Conservation (phyloP, 2,329 filamentous ascomycete species). For the Ampelomyces quisqualis region DNA sequence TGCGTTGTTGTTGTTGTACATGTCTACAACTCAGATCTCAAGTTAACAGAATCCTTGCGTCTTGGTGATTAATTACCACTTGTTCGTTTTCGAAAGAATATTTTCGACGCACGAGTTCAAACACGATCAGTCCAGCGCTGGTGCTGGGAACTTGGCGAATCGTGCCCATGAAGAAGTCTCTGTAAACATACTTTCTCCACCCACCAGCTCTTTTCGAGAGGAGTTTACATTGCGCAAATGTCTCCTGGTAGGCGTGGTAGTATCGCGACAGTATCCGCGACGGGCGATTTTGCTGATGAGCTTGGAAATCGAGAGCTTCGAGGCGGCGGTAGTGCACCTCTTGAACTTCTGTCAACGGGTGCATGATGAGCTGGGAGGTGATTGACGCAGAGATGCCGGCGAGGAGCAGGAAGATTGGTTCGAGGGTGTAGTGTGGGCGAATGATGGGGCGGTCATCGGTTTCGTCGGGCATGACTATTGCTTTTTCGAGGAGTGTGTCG, state of each 20-base stretch:
- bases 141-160: slow-evolving; percentile 75
- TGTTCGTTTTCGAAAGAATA: slow-evolving; percentile 65
- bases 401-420: slow-evolving; percentile 69
- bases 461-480: slow-evolving; percentile 22
- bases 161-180: slow-evolving; percentile 71
- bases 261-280: slow-evolving; percentile 58
- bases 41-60: slow-evolving; percentile 68
- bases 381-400: slow-evolving; percentile 70
- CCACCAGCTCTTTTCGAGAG: slow-evolving; percentile 61
- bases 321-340: slow-evolving; percentile 71
- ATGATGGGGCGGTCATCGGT: slow-evolving; percentile 54
- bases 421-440: slow-evolving; percentile 71
- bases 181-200: slow-evolving; percentile 65
- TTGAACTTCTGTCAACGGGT: slow-evolving; percentile 70
- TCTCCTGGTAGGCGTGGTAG: slow-evolving; percentile 70
- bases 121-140: slow-evolving; percentile 74
- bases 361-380: slow-evolving; percentile 67
- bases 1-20: slow-evolving; percentile 2
- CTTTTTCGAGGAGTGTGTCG: slow-evolving; percentile 30
- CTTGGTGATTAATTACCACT: slow-evolving; percentile 56
- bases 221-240: slow-evolving; percentile 60
- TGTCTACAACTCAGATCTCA: slow-evolving; percentile 9
- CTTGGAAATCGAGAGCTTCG: slow-evolving; percentile 66
- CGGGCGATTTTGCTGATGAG: slow-evolving; percentile 42
- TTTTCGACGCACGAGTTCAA: slow-evolving; percentile 72